Percentiles rank a stretch among this genome's conserved stretches.
phyloP scores from a whole-genome alignment of 129 eudicot species.

The Logfia minima region DNA sequence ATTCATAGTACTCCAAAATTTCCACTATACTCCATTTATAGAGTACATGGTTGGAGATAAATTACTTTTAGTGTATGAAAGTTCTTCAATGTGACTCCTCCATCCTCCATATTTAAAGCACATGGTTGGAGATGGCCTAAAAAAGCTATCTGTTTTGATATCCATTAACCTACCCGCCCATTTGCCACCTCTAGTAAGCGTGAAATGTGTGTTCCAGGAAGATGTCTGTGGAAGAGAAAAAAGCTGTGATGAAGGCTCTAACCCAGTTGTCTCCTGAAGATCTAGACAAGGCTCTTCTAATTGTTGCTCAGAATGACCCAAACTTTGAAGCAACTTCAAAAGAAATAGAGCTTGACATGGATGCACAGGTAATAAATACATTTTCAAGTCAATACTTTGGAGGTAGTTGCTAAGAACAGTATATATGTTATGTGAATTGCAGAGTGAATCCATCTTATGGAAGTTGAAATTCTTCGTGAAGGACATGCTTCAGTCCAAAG shows the following conservation, averaged over 20 bases:
- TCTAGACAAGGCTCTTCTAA: constrained; percentile 61
- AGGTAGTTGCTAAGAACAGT: too few species aligned
- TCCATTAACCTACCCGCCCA: too few species aligned
- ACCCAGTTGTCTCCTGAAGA: constrained; percentile 64
- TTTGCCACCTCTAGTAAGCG: not conserved
- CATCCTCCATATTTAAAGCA: too few species aligned
- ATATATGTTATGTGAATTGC: constrained; percentile 6
- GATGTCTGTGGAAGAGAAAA: constrained; percentile 83
- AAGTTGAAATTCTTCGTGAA: constrained; percentile 75
- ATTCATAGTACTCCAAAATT: too few species aligned
- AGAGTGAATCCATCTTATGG: constrained; percentile 81
- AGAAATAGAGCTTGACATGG: constrained; percentile 70
- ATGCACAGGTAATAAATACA: constrained; percentile 57
- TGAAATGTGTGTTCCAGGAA: constrained; percentile 44
- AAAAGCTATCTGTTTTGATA: too few species aligned
- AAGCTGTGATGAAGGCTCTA: constrained; percentile 52
- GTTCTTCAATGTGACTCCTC: too few species aligned
- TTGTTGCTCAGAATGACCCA: constrained; percentile 71
- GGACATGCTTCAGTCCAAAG: constrained; percentile 47
- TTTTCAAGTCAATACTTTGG: not conserved
- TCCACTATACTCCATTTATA: too few species aligned
- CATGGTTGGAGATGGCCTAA: too few species aligned
- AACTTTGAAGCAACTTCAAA: constrained; percentile 50
- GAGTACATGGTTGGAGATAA: too few species aligned
- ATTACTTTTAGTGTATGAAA: too few species aligned